Conservation (phyloP, 257 asterid genomes). For the Eustoma russellianum region DNA sequence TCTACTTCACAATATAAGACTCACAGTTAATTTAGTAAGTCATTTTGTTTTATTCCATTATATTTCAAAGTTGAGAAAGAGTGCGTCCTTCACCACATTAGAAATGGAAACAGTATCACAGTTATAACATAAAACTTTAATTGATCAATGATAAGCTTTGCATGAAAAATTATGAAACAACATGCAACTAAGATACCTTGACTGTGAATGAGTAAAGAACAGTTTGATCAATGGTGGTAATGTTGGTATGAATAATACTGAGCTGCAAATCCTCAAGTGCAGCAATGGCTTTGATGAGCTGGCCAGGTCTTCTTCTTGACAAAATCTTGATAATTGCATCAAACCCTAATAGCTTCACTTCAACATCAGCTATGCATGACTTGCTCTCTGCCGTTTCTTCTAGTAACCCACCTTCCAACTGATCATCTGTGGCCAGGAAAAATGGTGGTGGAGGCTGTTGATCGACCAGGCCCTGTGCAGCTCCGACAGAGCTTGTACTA, state of each 20-base stretch:
- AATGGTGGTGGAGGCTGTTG: constrained; percentile 27
- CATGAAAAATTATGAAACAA: too few species aligned
- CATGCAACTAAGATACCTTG: constrained; percentile 35
- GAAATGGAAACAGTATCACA: too few species aligned
- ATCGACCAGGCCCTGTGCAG: background rate
- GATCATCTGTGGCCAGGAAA: constrained; percentile 27
- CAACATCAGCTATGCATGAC: constrained; percentile 78
- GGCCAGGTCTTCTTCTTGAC: constrained; percentile 68
- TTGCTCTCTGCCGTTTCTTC: constrained; percentile 80
- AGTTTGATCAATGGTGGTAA: constrained; percentile 87
- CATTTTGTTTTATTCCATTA: too few species aligned
- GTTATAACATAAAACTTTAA: too few species aligned
- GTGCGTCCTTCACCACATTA: too few species aligned
- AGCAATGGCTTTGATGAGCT: constrained; percentile 67
- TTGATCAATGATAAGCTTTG: too few species aligned
- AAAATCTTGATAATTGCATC: constrained; percentile 82
- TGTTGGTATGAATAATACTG: constrained; percentile 68
- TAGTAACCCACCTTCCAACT: constrained; percentile 31
- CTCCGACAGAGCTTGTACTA: constrained; percentile 16
- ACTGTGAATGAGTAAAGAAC: constrained; percentile 92
- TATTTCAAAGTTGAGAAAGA: too few species aligned
- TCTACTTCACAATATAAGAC: too few species aligned
- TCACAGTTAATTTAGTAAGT: too few species aligned
- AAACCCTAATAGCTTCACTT: constrained; percentile 72
- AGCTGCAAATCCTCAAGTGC: constrained; percentile 94